Evolutionary conservation across 495 filamentous ascomycete genomes (phyloP).

Genomic region (Hyaloscypha variabilis): DNA sequence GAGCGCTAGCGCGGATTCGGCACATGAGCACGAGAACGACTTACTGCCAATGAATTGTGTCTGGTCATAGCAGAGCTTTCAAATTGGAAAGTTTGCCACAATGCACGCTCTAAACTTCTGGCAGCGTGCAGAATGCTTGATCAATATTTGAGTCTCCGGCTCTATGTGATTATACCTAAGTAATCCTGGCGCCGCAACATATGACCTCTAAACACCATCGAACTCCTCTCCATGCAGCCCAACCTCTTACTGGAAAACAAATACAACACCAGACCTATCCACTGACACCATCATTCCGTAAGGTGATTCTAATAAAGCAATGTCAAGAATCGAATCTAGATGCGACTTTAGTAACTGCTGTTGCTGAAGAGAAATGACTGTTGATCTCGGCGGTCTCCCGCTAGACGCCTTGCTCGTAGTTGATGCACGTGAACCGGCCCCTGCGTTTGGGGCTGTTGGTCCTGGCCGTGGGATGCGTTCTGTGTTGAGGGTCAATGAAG

Average conservation of each 20-base stretch:
- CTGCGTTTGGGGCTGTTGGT: constrained; percentile 41
- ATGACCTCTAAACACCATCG: constrained; percentile 1
- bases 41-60: too few relatives aligned
- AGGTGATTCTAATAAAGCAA: constrained; percentile 83
- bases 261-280: constrained; percentile 89
- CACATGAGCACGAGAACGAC: constrained; percentile 15
- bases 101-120: too few relatives aligned
- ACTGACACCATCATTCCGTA: constrained; percentile 92
- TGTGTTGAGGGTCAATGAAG: constrained; percentile 68
- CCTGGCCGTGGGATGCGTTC: constrained; percentile 64
- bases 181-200: constrained; percentile 11
- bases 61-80: too few relatives aligned
- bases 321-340: constrained; percentile 85
- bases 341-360: constrained; percentile 85
- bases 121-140: too few relatives aligned
- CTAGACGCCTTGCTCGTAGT: constrained; percentile 35
- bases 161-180: neutral
- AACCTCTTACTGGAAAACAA: constrained; percentile 71
- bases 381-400: constrained; percentile 67
- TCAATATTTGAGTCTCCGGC: constrained; percentile 1
- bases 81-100: too few relatives aligned
- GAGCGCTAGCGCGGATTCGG: constrained; percentile 25
- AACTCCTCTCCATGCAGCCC: constrained; percentile 27
- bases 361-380: constrained; percentile 87
- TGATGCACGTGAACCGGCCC: constrained; percentile 37